A percentile compares a stretch with the other conserved stretches of the same genome.
These are phyloP conservation scores for Francoa sonchifolia DNA, from an alignment of 441 rosid species.

Conservation along the genomic window DNA sequence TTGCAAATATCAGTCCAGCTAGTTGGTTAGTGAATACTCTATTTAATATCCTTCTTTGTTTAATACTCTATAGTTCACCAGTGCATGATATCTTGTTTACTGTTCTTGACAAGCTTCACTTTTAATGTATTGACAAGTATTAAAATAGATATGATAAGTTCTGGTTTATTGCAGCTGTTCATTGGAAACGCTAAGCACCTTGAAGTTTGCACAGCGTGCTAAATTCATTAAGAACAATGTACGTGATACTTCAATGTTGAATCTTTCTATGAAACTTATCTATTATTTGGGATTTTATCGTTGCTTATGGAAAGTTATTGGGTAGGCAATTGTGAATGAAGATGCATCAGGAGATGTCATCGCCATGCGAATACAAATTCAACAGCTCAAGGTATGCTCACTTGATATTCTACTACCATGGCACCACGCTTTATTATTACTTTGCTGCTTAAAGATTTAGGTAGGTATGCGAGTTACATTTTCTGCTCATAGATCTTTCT, in stretches of 20 bases:
- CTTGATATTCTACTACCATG: background rate
- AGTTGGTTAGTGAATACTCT: constrained; percentile 35
- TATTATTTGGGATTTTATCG: too few relatives aligned
- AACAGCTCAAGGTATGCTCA: constrained; percentile 69
- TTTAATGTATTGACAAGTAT: background rate
- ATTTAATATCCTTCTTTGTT: too few relatives aligned
- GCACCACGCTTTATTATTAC: too few relatives aligned
- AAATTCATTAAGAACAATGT: constrained; percentile 93
- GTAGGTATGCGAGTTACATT: too few relatives aligned
- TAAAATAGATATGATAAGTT: constrained; percentile 7
- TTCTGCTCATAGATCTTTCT: too few relatives aligned
- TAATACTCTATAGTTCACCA: too few relatives aligned
- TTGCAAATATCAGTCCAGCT: constrained; percentile 89
- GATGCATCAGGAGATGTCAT: constrained; percentile 96
- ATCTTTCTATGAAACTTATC: background rate
- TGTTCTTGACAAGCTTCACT: background rate
- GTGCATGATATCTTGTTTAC: background rate
- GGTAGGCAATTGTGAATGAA: constrained; percentile 86
- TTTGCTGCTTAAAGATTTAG: background rate
- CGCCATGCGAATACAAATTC: constrained; percentile 90
- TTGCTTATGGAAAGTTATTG: constrained; percentile 4
- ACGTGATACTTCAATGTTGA: constrained; percentile 14
- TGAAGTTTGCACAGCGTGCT: constrained; percentile 99
- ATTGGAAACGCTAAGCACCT: constrained; percentile 87
- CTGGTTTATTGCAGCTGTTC: constrained; percentile 52